Evolutionary conservation across 441 rosid species (phyloP).

Genomic region (Jatropha multifida): DNA sequence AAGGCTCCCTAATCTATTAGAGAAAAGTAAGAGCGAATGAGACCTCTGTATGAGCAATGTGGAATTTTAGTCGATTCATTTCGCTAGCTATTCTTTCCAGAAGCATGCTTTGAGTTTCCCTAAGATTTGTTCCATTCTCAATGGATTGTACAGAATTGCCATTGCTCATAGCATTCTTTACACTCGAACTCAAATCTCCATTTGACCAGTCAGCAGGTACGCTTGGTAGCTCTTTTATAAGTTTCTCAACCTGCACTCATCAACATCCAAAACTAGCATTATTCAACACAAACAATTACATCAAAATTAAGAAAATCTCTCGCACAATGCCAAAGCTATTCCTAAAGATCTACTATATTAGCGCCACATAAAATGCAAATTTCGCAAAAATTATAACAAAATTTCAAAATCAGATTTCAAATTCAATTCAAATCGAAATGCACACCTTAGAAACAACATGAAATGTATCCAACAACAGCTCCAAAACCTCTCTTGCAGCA

Average conservation of each 20-base stretch:
- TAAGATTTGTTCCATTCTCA: constrained; percentile 76
- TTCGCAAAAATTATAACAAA: neutral
- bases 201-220: constrained; percentile 78
- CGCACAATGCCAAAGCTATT: neutral
- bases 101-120: constrained; percentile 97
- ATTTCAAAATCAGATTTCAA: neutral
- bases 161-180: constrained; percentile 44
- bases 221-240: constrained; percentile 85
- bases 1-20: neutral
- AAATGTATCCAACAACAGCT: constrained; percentile 78
- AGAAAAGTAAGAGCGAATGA: constrained; percentile 29
- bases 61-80: constrained; percentile 95
- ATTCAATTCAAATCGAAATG: constrained; percentile 1
- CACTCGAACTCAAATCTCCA: constrained; percentile 49
- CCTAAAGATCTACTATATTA: constrained; percentile 7
- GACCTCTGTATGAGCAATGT: constrained; percentile 93
- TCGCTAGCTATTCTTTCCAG: constrained; percentile 96
- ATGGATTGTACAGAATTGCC: constrained; percentile 40
- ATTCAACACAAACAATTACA: neutral
- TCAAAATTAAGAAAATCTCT: neutral
- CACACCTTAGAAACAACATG: constrained; percentile 92
- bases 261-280: constrained; percentile 2
- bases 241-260: constrained; percentile 83
- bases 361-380: neutral
- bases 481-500: constrained; percentile 78